Conservation (phyloP, 257 asterid genomes). For the Apocynum venetum region DNA sequence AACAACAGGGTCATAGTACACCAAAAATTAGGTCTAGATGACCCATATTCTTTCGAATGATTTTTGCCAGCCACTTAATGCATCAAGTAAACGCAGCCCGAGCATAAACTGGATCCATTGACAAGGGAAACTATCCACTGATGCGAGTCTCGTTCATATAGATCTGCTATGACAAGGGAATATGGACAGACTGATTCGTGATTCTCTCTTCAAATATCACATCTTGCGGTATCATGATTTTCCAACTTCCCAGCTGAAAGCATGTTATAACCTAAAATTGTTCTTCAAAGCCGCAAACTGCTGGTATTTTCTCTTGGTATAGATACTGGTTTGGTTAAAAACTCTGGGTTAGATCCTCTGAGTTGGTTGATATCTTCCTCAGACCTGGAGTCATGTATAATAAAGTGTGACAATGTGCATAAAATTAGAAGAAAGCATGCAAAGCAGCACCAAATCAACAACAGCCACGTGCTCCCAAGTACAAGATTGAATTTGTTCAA, state of each 20-base stretch:
- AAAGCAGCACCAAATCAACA: background rate
- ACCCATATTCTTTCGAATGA: background rate
- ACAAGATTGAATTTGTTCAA: background rate
- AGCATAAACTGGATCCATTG: background rate
- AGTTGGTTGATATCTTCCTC: background rate
- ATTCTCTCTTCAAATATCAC: background rate
- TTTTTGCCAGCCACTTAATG: background rate
- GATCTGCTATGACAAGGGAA: background rate
- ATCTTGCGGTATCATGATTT: background rate
- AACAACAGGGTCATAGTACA: background rate
- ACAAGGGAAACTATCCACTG: background rate
- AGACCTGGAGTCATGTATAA: background rate
- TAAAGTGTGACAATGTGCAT: background rate
- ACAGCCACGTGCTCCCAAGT: background rate
- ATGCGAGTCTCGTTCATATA: background rate
- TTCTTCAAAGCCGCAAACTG: background rate
- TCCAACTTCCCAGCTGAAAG: background rate
- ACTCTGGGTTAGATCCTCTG: background rate
- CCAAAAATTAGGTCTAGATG: background rate
- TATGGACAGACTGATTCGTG: background rate
- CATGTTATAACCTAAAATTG: background rate
- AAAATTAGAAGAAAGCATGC: background rate
- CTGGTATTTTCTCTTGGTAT: background rate
- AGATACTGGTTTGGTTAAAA: background rate
- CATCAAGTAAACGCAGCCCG: background rate